Conservation (phyloP, 148 eudicot species). For the Vaccinium corymbosum region DNA sequence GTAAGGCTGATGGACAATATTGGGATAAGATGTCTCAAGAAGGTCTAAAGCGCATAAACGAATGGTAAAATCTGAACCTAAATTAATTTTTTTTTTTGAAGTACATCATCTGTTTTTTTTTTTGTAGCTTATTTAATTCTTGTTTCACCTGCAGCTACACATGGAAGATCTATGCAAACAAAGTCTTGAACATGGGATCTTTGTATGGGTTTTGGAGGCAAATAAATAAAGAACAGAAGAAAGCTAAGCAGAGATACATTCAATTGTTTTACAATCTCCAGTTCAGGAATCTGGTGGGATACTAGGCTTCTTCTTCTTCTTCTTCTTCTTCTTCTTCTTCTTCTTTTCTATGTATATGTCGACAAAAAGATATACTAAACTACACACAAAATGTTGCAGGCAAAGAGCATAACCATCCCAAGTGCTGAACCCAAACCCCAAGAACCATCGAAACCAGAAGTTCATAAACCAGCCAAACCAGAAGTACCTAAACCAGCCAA, state of each 20-base stretch:
- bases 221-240: slow-evolving; percentile 61
- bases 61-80: slow-evolving; percentile 37
- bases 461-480: background rate
- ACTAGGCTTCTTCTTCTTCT: too few species aligned
- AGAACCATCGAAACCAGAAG: background rate
- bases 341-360: background rate
- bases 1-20: slow-evolving; percentile 38
- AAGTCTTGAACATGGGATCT: slow-evolving; percentile 67
- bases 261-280: slow-evolving; percentile 76
- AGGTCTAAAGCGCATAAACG: slow-evolving; percentile 49
- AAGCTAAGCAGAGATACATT: slow-evolving; percentile 75
- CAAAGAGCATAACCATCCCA: slow-evolving; percentile 43
- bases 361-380: background rate
- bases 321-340: background rate
- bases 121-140: background rate
- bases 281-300: slow-evolving; percentile 67
- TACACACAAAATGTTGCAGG: slow-evolving; percentile 33
- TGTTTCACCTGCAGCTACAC: slow-evolving; percentile 45
- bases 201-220: slow-evolving; percentile 75
- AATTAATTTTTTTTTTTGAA: background rate
- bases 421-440: slow-evolving; percentile 21
- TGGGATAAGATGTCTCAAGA: slow-evolving; percentile 47
- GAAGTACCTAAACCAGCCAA: background rate
- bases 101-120: background rate
- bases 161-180: slow-evolving; percentile 68